Percentiles rank a stretch among this genome's conserved stretches.
phyloP scores from a whole-genome alignment of 441 rosid species.

The Pelargonium myrrhifolium region DNA sequence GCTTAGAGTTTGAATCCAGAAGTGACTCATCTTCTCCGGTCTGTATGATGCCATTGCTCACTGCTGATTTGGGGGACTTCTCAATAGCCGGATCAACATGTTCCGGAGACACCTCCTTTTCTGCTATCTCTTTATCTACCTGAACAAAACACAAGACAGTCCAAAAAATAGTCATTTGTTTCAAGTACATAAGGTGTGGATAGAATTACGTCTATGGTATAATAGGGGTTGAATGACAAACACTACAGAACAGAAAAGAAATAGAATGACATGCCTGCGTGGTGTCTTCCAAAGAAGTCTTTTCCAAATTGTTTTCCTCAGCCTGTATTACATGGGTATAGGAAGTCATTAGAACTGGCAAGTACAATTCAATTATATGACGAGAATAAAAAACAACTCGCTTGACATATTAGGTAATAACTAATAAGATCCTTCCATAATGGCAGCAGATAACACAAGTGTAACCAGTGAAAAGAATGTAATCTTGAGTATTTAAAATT shows the following conservation, averaged over 20 bases:
- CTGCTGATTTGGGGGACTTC: slow-evolving; percentile 8
- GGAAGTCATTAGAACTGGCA: slow-evolving; percentile 1
- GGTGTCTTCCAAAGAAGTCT: slow-evolving; percentile 1
- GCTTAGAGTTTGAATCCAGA: slow-evolving; percentile 40
- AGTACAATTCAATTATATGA: background rate
- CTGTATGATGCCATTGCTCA: slow-evolving; percentile 18
- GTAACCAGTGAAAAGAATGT: background rate
- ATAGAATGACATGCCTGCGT: slow-evolving; percentile 5
- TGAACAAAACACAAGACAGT: background rate
- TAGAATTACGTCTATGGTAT: background rate
- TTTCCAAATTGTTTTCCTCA: slow-evolving; percentile 4
- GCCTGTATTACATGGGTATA: slow-evolving; percentile 7
- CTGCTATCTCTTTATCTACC: slow-evolving; percentile 8
- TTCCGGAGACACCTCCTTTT: background rate
- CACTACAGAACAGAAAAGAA: background rate
- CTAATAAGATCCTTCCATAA: too few relatives aligned
- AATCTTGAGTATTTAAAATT: background rate
- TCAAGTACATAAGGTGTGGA: background rate
- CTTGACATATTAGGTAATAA: background rate
- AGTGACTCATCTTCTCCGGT: slow-evolving; percentile 39
- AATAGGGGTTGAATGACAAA: background rate
- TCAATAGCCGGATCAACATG: slow-evolving; percentile 1
- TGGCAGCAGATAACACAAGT: background rate
- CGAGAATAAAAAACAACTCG: background rate
- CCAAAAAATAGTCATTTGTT: background rate